Base-by-base conservation (phyloP, 2,329 filamentous ascomycete genomes). In the Phyllosticta ampelicida region DNA sequence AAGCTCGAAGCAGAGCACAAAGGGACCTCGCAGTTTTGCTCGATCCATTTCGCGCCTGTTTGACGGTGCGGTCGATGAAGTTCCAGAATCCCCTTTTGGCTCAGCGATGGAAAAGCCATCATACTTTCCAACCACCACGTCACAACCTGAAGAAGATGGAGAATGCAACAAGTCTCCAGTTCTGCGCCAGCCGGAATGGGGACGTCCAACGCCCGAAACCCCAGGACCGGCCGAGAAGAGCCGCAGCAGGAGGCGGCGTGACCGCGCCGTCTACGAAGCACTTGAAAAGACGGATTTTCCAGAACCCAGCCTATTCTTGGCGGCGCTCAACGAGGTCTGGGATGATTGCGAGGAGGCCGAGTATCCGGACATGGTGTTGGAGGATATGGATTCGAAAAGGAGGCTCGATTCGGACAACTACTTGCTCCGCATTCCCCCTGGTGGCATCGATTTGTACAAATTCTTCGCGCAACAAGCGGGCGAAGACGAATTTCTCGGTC, bases 301-400 rank as follows among this genome's bases (percentile, higher is more conserved):
- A 18, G 56, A 59, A 9, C 48, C 52, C 19, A 26, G 52, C 26
- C 21, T 54, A 11, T 23, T 51, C 1, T 28, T 55, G 16, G 53
- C 48, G 9, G 56, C 56, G 19, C 48, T 59, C 48, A 44, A 59
- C 48, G 56, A 54, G 36, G 48, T 59, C 16, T 54, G 52, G 52
- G 52, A 54, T 44, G 56, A 59, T 23, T 36, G 19, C 23, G 48
- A 16, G n/a, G 26, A 54, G 10, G 48, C 56, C 4, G 56, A 55
- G 20, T 59, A 59, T 16, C 52, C 48, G 28, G 56, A 59, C 56
- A 59, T 59, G 56, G 56, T 55, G 52, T 52, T 59, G 16, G 56
- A 59, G 28, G 51, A 29, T 9, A 16, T 51, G 49, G 21, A 51
- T n/a, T n/a, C 21, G 18, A 26, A 51, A 10, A 51, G 18, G 19